Percentiles rank a stretch among this genome's conserved stretches.
These are phyloP conservation scores for Ambrosia hybrid DNA, from an alignment of 140 eudicot genomes.

Conservation along the genomic window DNA sequence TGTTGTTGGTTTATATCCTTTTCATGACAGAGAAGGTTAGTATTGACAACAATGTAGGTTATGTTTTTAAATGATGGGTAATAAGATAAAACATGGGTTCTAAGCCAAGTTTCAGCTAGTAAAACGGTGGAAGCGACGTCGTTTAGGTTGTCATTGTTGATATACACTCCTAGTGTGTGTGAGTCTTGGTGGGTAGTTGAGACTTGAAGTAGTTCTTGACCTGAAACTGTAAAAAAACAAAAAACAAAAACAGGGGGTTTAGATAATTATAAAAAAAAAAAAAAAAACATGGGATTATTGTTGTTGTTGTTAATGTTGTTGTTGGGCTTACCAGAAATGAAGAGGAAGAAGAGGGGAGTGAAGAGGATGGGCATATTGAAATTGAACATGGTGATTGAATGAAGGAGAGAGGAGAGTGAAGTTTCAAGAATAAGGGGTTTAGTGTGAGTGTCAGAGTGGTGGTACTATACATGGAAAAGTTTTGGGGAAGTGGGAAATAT, in stretches of 20 bases:
- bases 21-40: slow-evolving; percentile 42
- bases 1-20: slow-evolving; percentile 9
- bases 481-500: slow-evolving; percentile 33
- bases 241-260: background rate
- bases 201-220: slow-evolving; percentile 61
- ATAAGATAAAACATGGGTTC: slow-evolving; percentile 47
- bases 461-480: slow-evolving; percentile 30
- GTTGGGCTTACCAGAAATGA: slow-evolving; percentile 34
- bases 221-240: slow-evolving; percentile 42
- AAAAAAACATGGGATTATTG: background rate
- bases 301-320: background rate
- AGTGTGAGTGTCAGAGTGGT: slow-evolving; percentile 17
- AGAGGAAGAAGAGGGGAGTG: slow-evolving; percentile 39
- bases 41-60: slow-evolving; percentile 52
- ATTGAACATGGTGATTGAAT: slow-evolving; percentile 34
- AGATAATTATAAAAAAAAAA: background rate
- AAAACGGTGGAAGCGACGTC: slow-evolving; percentile 57
- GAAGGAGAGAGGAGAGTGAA: background rate
- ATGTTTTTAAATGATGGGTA: slow-evolving; percentile 68
- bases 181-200: slow-evolving; percentile 30
- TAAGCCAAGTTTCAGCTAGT: slow-evolving; percentile 80
- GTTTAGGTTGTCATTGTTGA: slow-evolving; percentile 41
- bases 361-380: slow-evolving; percentile 38
- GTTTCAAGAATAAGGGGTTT: slow-evolving; percentile 1
- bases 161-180: slow-evolving; percentile 35